A percentile compares a stretch with the other conserved stretches of the same genome.
These are phyloP conservation scores for Colletotrichum eleusines DNA, from an alignment of 2,329 filamentous ascomycete species.

Conservation along the genomic window DNA sequence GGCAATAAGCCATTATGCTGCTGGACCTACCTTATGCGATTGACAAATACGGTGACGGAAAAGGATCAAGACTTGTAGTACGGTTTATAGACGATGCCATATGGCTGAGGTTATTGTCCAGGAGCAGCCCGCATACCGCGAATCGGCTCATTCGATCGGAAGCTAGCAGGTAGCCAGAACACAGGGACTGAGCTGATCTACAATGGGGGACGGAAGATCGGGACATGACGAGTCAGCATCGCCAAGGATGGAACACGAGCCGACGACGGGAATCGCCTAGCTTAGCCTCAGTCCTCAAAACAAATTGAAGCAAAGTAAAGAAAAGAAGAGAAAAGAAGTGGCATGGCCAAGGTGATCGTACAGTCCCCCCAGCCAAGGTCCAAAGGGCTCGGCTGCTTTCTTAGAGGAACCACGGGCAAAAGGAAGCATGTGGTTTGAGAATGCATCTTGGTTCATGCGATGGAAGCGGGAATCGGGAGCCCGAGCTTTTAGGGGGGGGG, in stretches of 20 bases:
- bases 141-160: background rate
- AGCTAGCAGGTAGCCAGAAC: background rate
- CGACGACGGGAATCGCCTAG: background rate
- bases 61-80: background rate
- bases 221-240: background rate
- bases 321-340: background rate
- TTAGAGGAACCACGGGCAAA: background rate
- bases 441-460: conserved; percentile 4
- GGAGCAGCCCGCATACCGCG: background rate
- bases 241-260: background rate
- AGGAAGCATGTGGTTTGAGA: background rate
- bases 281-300: background rate
- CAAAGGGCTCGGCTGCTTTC: background rate
- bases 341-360: background rate
- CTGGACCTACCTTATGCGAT: background rate
- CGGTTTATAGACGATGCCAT: background rate
- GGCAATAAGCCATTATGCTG: background rate
- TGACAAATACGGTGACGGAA: background rate
- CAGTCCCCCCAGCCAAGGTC: background rate
- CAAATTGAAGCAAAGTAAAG: background rate
- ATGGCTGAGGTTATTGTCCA: background rate
- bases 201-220: background rate
- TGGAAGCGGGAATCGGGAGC: conserved; percentile 6
- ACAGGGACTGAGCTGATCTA: background rate
- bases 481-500: background rate